Evolutionary conservation across 768 basidiomycete species (phyloP).

Genomic region (Russula griseocarnosa): DNA sequence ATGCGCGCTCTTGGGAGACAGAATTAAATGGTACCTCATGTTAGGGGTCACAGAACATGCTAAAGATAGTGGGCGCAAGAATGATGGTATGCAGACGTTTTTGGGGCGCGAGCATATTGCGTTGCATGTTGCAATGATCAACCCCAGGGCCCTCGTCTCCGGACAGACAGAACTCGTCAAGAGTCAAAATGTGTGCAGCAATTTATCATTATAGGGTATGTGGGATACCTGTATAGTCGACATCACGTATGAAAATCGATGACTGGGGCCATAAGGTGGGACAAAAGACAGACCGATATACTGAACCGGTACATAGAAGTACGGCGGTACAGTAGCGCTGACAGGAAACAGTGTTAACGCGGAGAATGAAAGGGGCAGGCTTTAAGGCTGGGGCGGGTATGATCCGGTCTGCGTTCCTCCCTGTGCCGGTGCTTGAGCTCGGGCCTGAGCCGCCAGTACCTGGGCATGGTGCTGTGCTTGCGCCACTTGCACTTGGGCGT

Average conservation of each 20-base stretch:
- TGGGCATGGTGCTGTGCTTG: no score
- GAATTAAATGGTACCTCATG: no score
- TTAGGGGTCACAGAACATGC: no score
- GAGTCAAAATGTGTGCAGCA: not conserved
- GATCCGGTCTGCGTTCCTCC: slow-evolving; percentile 20
- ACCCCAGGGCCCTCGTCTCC: no score
- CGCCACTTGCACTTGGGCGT: slow-evolving; percentile 14
- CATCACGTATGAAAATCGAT: not conserved
- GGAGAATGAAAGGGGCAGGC: not conserved
- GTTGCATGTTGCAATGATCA: no score
- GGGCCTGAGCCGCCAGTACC: slow-evolving; percentile 14
- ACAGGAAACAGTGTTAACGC: not conserved
- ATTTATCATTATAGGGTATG: not conserved
- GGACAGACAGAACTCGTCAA: not conserved
- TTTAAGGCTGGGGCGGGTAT: slow-evolving; percentile 14
- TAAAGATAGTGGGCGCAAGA: no score
- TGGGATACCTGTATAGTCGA: not conserved
- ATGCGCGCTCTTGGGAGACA: no score
- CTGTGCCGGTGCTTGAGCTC: slow-evolving; percentile 21
- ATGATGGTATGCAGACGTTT: no score
- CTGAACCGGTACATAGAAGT: not conserved
- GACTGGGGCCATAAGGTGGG: no score
- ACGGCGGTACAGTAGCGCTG: not conserved
- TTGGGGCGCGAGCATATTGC: not conserved
- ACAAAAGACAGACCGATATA: not conserved